These are phyloP conservation scores for Fusarium agapanthi DNA, from an alignment of 2,329 filamentous ascomycete genomes.

Conservation along the genomic window DNA sequence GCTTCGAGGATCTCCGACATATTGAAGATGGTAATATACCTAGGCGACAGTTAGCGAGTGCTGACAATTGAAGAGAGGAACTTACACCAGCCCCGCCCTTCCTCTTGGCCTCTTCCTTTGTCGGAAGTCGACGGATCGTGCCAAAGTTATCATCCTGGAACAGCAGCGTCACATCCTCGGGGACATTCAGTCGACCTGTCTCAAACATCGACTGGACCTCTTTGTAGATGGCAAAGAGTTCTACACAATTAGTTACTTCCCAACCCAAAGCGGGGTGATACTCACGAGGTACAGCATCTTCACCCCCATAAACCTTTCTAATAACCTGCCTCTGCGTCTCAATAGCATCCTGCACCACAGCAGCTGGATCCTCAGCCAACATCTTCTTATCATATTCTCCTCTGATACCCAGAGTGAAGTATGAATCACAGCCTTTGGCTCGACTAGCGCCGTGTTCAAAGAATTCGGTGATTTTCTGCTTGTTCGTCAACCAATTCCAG, in stretches of 20 bases:
- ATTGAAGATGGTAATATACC: conserved; percentile 66
- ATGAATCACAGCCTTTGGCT: conserved; percentile 9
- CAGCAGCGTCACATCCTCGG: conserved; percentile 68
- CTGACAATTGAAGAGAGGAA: accelerated
- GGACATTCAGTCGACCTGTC: conserved; percentile 61
- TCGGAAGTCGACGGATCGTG: conserved; percentile 65
- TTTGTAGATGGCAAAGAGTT: conserved; percentile 72
- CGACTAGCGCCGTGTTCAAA: conserved; percentile 20
- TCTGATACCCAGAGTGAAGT: conserved; percentile 27
- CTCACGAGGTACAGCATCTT: conserved; percentile 53
- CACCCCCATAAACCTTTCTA: conserved; percentile 57
- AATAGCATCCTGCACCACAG: conserved; percentile 21
- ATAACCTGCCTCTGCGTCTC: conserved; percentile 63
- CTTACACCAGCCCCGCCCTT: conserved; percentile 65
- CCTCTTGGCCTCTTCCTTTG: conserved; percentile 59
- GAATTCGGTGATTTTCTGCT: conserved; percentile 18
- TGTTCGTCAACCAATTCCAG: conserved; percentile 30
- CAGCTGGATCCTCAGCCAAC: conserved; percentile 10
- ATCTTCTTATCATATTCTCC: conserved; percentile 31
- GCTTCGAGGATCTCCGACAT: conserved; percentile 67
- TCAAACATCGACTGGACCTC: conserved; percentile 72
- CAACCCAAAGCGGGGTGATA: accelerated
- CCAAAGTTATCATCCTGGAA: conserved; percentile 72
- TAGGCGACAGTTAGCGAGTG: conserved; percentile 32
- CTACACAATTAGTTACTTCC: conserved; percentile 37